Percentiles rank a stretch among this genome's conserved stretches.
Evolutionary conservation across 129 eudicot species (phyloP).

Genomic region (Helianthus tuberosus): DNA sequence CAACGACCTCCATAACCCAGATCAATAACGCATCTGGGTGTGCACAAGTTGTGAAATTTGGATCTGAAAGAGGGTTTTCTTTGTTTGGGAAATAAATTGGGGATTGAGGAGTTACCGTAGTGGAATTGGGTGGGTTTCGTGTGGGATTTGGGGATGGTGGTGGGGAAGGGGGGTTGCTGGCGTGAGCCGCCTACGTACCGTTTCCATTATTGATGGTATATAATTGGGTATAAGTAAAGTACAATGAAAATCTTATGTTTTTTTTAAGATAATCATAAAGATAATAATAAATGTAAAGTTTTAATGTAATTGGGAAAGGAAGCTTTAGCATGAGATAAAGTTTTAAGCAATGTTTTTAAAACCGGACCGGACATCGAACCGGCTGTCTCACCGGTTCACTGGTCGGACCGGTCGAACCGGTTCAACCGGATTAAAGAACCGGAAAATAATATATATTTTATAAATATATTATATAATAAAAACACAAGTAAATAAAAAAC

Average conservation of each 20-base stretch:
- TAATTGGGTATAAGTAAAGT: conserved; percentile 32
- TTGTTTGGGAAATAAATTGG: neutral
- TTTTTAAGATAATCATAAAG: neutral
- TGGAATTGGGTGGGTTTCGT: conserved; percentile 23
- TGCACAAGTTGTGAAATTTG: neutral
- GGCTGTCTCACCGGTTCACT: too few species aligned
- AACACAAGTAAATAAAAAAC: too few species aligned
- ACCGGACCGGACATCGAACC: too few species aligned
- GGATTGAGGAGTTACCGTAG: conserved; percentile 2
- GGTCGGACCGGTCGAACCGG: too few species aligned
- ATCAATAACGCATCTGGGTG: conserved; percentile 8
- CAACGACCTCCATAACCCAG: conserved; percentile 25
- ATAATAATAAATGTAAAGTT: neutral
- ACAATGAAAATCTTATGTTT: conserved; percentile 17
- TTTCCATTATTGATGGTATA: conserved; percentile 36
- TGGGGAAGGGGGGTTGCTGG: conserved; percentile 29
- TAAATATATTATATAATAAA: too few species aligned
- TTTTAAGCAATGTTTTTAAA: too few species aligned
- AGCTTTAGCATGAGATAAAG: too few species aligned
- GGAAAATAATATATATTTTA: too few species aligned
- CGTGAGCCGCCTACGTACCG: conserved; percentile 45
- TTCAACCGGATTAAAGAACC: too few species aligned
- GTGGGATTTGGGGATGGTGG: neutral
- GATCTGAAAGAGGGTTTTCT: neutral
- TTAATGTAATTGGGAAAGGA: neutral